These are phyloP conservation scores for Botrytis medusae DNA, from an alignment of 2,329 filamentous ascomycete genomes.

Conservation along the genomic window DNA sequence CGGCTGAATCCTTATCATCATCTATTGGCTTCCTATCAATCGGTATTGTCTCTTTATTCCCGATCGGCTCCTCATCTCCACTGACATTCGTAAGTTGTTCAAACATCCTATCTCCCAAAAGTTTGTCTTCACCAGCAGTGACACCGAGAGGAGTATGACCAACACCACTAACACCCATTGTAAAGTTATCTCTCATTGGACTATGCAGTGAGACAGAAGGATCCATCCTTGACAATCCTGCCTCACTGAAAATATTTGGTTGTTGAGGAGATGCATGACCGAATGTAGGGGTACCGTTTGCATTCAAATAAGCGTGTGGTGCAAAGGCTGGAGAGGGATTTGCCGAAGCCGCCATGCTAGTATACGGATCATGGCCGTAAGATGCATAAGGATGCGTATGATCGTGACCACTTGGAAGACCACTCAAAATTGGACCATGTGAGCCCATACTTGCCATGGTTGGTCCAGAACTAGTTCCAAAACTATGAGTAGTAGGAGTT, in stretches of 20 bases:
- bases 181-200: conserved; percentile 36
- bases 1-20: conserved; percentile 23
- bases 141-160: conserved; percentile 15
- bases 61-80: conserved; percentile 29
- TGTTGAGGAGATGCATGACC: conserved; percentile 27
- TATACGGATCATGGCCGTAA: conserved; percentile 34
- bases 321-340: conserved; percentile 37
- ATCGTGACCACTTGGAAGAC: conserved; percentile 32
- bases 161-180: background rate
- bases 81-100: conserved; percentile 36
- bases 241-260: conserved; percentile 34
- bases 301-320: conserved; percentile 37
- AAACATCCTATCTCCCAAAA: conserved; percentile 35
- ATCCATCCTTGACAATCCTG: conserved; percentile 35
- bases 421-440: conserved; percentile 34
- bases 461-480: conserved; percentile 27
- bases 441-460: conserved; percentile 31
- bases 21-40: conserved; percentile 4
- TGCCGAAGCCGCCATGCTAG: conserved; percentile 31
- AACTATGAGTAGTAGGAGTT: conserved; percentile 36
- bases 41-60: background rate
- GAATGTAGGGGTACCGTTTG: conserved; percentile 30
- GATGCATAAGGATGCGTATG: conserved; percentile 36
- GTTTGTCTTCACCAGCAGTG: conserved; percentile 27
- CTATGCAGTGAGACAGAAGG: conserved; percentile 32